These are phyloP conservation scores for Boletus nobilissimus DNA, from an alignment of 1,284 basidiomycete genomes.

Conservation along the genomic window DNA sequence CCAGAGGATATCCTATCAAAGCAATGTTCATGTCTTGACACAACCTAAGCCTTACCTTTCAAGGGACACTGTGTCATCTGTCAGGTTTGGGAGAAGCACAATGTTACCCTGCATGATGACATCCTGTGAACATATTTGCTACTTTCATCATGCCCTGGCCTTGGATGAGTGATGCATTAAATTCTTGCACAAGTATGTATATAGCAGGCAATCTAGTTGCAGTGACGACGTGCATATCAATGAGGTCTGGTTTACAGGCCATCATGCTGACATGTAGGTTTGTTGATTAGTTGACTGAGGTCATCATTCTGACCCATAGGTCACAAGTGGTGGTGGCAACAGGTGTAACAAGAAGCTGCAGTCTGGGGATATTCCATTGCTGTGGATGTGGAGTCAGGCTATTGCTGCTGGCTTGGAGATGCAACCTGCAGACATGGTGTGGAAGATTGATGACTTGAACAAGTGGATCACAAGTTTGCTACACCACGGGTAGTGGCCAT, in stretches of 20 bases:
- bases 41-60: neutral
- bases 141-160: slow-evolving; percentile 48
- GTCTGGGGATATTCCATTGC: slow-evolving; percentile 46
- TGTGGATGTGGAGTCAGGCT: slow-evolving; percentile 50
- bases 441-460: slow-evolving; percentile 45
- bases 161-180: slow-evolving; percentile 55
- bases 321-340: slow-evolving; percentile 46
- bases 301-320: slow-evolving; percentile 10
- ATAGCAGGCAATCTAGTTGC: slow-evolving; percentile 37
- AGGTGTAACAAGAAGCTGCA: slow-evolving; percentile 42
- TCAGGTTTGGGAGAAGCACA: slow-evolving; percentile 45
- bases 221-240: slow-evolving; percentile 39
- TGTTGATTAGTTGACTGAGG: neutral
- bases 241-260: slow-evolving; percentile 52
- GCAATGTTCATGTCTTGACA: slow-evolving; percentile 21
- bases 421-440: slow-evolving; percentile 39
- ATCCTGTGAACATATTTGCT: slow-evolving; percentile 44
- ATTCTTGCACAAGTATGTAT: slow-evolving; percentile 52
- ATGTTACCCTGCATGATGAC: slow-evolving; percentile 44
- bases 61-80: slow-evolving; percentile 51
- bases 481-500: slow-evolving; percentile 37
- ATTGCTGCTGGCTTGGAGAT: slow-evolving; percentile 38
- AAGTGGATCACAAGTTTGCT: slow-evolving; percentile 39
- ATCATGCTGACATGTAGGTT: slow-evolving; percentile 50
- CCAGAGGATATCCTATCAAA: slow-evolving; percentile 42